Percentiles rank a stretch among this genome's conserved stretches.
Evolutionary conservation across 2,329 filamentous ascomycete species (phyloP).

Genomic region (Cercospora berteroae): DNA sequence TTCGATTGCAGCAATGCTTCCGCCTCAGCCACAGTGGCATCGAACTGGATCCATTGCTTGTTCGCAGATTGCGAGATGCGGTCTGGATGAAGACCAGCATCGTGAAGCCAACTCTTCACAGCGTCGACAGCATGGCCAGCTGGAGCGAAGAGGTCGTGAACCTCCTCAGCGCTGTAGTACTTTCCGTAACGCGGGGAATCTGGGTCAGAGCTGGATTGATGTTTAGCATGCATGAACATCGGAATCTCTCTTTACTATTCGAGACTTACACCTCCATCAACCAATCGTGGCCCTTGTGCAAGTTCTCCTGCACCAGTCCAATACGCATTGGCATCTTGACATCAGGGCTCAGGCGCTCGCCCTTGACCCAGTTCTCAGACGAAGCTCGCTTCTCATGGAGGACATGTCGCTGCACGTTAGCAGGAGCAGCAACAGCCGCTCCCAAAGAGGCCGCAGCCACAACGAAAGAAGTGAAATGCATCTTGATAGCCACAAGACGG

Average conservation of each 20-base stretch:
- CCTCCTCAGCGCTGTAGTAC: slow-evolving; percentile 41
- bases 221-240: background rate
- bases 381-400: slow-evolving; percentile 44
- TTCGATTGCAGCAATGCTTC: slow-evolving; percentile 47
- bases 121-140: slow-evolving; percentile 35
- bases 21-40: slow-evolving; percentile 41
- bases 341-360: slow-evolving; percentile 33
- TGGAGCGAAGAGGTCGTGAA: slow-evolving; percentile 46
- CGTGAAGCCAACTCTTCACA: slow-evolving; percentile 42
- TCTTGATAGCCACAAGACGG: slow-evolving; percentile 14
- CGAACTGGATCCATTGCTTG: slow-evolving; percentile 46
- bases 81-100: slow-evolving; percentile 34
- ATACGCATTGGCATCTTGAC: slow-evolving; percentile 33
- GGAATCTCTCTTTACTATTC: background rate
- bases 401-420: slow-evolving; percentile 38
- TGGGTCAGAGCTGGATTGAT: slow-evolving; percentile 19
- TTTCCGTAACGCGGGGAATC: slow-evolving; percentile 41
- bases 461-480: slow-evolving; percentile 24
- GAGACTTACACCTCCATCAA: slow-evolving; percentile 22
- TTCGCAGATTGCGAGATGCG: slow-evolving; percentile 37
- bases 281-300: slow-evolving; percentile 24
- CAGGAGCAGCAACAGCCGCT: slow-evolving; percentile 20
- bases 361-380: slow-evolving; percentile 42
- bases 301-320: slow-evolving; percentile 24
- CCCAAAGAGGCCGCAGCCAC: slow-evolving; percentile 16